A percentile compares a stretch with the other conserved stretches of the same genome.
Conservation (phyloP, 345 rosid species). For the Ceriops decandra region DNA sequence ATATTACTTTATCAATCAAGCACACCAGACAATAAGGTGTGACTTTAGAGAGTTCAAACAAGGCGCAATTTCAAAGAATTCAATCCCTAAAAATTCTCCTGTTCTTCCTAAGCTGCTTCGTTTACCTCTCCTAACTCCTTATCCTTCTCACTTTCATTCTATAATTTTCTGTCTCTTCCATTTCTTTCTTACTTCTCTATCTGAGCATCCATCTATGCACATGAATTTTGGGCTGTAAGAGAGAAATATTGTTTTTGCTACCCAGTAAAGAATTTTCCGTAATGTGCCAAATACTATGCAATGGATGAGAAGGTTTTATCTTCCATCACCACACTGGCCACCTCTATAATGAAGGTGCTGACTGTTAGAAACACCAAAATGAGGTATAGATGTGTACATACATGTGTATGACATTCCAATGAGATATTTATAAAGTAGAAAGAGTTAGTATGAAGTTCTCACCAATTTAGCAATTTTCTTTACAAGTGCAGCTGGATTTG, state of each 20-base stretch:
- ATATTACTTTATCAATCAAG: too few relatives aligned
- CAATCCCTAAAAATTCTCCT: too few relatives aligned
- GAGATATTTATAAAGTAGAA: constrained; percentile 5
- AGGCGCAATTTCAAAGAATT: too few relatives aligned
- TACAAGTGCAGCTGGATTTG: constrained; percentile 81
- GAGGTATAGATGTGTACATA: not conserved
- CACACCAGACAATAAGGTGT: too few relatives aligned
- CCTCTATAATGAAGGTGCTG: not conserved
- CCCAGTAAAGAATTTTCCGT: not conserved
- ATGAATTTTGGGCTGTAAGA: not conserved
- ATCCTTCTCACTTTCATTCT: not conserved
- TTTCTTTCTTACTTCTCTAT: not conserved
- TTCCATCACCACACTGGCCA: not conserved
- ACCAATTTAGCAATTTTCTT: constrained; percentile 97
- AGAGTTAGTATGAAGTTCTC: constrained; percentile 26
- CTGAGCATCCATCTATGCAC: not conserved
- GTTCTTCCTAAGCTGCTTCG: too few relatives aligned
- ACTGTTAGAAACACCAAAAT: not conserved
- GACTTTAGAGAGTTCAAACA: too few relatives aligned
- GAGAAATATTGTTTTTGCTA: not conserved
- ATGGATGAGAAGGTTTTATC: too few relatives aligned
- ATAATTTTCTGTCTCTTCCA: not conserved
- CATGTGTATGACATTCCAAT: not conserved
- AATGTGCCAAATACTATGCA: not conserved
- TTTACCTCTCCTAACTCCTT: not conserved